These are phyloP conservation scores for Lachnellula arida DNA, from an alignment of 2,329 filamentous ascomycete genomes.

Conservation along the genomic window DNA sequence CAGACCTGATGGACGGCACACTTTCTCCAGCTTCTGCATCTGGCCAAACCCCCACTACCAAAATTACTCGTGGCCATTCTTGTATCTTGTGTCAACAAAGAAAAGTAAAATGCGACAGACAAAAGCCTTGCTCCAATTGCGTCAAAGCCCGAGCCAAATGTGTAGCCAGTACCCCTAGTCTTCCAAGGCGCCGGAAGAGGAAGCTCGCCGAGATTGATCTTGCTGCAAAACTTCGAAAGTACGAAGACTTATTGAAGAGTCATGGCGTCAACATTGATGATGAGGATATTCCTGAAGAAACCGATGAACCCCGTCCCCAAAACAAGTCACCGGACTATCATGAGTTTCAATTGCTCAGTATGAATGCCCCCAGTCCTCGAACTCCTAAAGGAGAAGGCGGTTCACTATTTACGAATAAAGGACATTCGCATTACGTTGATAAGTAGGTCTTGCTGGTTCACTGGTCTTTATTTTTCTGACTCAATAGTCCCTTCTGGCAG, in stretches of 20 bases:
- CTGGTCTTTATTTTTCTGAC: slow-evolving; percentile 3
- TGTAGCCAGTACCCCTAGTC: slow-evolving; percentile 23
- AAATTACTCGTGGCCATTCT: slow-evolving; percentile 23
- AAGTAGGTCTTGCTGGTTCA: slow-evolving; percentile 16
- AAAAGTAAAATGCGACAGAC: slow-evolving; percentile 29
- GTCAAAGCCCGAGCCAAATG: slow-evolving; percentile 28
- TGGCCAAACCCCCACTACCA: slow-evolving; percentile 2
- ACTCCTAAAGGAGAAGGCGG: slow-evolving; percentile 6
- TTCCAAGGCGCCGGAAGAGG: slow-evolving; percentile 23
- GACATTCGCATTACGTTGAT: slow-evolving; percentile 25
- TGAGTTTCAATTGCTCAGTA: neutral
- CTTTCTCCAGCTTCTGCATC: slow-evolving; percentile 7
- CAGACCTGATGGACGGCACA: slow-evolving; percentile 34
- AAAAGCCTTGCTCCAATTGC: slow-evolving; percentile 31
- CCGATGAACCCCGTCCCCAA: slow-evolving; percentile 2
- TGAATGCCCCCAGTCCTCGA: slow-evolving; percentile 3
- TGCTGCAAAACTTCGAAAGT: slow-evolving; percentile 20
- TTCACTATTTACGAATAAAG: slow-evolving; percentile 22
- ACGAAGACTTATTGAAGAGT: slow-evolving; percentile 25
- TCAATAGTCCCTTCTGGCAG: slow-evolving; percentile 27
- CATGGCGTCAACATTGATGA: slow-evolving; percentile 28
- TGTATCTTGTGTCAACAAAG: slow-evolving; percentile 31
- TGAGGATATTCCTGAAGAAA: slow-evolving; percentile 8
- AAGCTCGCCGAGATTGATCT: slow-evolving; percentile 27
- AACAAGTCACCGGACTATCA: neutral